Base-by-base conservation (phyloP, 2,329 filamentous ascomycete species). In the Alternaria atra region DNA sequence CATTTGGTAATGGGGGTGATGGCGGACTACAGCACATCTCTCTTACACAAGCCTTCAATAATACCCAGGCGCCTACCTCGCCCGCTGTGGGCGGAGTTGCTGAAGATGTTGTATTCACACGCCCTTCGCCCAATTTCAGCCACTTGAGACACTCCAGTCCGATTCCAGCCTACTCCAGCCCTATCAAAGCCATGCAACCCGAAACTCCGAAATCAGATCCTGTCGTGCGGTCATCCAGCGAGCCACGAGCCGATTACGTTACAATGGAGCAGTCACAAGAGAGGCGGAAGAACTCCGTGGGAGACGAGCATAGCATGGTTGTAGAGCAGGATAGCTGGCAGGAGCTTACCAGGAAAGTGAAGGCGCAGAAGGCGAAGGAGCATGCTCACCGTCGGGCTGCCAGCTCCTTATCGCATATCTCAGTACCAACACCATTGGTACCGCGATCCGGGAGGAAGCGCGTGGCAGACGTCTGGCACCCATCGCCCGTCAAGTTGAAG, bases 191-290 rank as follows among this genome's bases (percentile, higher is more conserved):
- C 20, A 61, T 61, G 29, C 66, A 63, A 25, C 52, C 60, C 27
- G 67, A 70, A 29, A 58, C 54, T 17, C 60, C 65, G 46, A 68
- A 64, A 20, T 65, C 67, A 0, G 73, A 76, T 20, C 67, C 69
- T 4, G 40, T 67, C 39, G 30, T 75, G 20, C 64, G 73, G 50
- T 73, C 76, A 27, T 73, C 75, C n/a, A 77, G 77, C 59, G 80
- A 82, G 55, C 81, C 81, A 8, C 70, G 80, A 58, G 72, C 78
- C n/a, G 75, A 74, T 34, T 83, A 83, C 53, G 75, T 77, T 35
- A 79, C 79, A 29, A 81, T 82, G 77, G 75, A 79, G 52, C 78
- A 82, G 61, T 82, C 80, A 32, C 81, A 83, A 58, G 79, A 82
- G 56, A 70, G 69, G 39, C 72, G 79, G 13, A 73, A 72, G 48